These are phyloP conservation scores for Triticum dicoccoides DNA, from an alignment of 176 grass and related monocot genomes.

Conservation along the genomic window DNA sequence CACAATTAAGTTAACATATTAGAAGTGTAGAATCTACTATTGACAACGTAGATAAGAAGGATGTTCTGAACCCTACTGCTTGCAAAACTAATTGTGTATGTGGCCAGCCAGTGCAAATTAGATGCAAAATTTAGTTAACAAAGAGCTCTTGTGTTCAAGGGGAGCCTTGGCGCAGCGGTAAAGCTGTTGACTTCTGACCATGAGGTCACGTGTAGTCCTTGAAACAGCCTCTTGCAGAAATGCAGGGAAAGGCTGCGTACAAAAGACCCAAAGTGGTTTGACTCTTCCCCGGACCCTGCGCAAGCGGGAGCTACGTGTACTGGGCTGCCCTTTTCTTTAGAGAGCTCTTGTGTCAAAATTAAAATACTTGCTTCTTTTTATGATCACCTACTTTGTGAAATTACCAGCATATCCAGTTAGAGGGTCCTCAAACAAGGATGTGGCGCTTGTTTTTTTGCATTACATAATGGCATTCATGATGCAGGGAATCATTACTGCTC, in stretches of 20 bases:
- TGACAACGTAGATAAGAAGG: not conserved
- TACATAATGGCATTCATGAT: conserved; percentile 33
- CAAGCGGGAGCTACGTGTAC: no score
- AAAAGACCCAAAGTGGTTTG: no score
- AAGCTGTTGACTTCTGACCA: no score
- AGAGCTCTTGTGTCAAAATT: not conserved
- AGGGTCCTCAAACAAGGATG: not conserved
- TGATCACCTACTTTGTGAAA: not conserved
- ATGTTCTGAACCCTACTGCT: not conserved
- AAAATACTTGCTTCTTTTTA: not conserved
- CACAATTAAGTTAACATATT: not conserved
- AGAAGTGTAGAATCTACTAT: not conserved
- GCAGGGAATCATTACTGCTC: conserved; percentile 95
- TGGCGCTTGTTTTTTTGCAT: not conserved
- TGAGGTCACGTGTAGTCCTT: no score
- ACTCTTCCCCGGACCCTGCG: no score
- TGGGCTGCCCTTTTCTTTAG: not conserved
- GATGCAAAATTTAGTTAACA: not conserved
- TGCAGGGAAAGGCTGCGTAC: no score
- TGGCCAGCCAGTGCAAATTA: not conserved
- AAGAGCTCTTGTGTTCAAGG: conserved; percentile 5
- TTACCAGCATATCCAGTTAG: not conserved
- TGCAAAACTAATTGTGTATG: not conserved
- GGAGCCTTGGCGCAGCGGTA: no score
- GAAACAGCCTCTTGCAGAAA: no score